phyloP scores from a whole-genome alignment of 192 early-diverging fungal genomes.

The Lobosporangium transversale region DNA sequence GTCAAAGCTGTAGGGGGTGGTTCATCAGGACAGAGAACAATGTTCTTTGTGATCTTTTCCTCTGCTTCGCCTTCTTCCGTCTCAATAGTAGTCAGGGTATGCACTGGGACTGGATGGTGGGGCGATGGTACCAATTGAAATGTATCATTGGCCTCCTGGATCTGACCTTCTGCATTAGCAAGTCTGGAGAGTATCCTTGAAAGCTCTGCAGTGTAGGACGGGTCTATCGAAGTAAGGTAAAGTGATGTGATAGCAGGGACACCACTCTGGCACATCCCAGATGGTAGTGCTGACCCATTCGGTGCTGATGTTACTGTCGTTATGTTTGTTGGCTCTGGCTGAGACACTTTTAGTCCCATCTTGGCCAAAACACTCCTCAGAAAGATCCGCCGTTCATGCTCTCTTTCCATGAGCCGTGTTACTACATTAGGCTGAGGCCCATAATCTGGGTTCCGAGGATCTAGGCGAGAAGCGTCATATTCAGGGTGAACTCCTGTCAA shows the following conservation, averaged over 20 bases:
- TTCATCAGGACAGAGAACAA: constrained; percentile 54
- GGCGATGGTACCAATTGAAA: constrained; percentile 41
- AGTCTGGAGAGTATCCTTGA: constrained; percentile 7
- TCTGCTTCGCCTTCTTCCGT: constrained; percentile 21
- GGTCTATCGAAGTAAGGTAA: constrained; percentile 33
- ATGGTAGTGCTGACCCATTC: too few species aligned
- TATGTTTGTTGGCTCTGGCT: constrained; percentile 3
- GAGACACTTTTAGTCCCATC: constrained; percentile 69
- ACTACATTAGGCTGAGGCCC: constrained; percentile 61
- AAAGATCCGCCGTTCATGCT: constrained; percentile 61
- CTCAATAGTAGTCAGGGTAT: constrained; percentile 18
- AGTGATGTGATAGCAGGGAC: constrained; percentile 25
- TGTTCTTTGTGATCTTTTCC: constrained; percentile 50
- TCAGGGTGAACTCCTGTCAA: constrained; percentile 88
- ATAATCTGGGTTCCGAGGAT: constrained; percentile 59
- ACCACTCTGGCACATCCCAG: constrained; percentile 17
- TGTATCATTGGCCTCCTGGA: constrained; percentile 49
- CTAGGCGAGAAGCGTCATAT: constrained; percentile 69
- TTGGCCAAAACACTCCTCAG: constrained; percentile 67
- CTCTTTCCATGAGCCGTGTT: constrained; percentile 55
- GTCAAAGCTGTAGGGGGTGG: constrained; percentile 59
- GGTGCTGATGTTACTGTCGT: too few species aligned
- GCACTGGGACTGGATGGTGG: constrained; percentile 23
- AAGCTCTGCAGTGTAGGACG: constrained; percentile 23
- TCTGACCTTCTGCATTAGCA: constrained; percentile 15